Evolutionary conservation across 1,139 yeast species (phyloP).

Genomic region (Geotrichum cucujoidarum): DNA sequence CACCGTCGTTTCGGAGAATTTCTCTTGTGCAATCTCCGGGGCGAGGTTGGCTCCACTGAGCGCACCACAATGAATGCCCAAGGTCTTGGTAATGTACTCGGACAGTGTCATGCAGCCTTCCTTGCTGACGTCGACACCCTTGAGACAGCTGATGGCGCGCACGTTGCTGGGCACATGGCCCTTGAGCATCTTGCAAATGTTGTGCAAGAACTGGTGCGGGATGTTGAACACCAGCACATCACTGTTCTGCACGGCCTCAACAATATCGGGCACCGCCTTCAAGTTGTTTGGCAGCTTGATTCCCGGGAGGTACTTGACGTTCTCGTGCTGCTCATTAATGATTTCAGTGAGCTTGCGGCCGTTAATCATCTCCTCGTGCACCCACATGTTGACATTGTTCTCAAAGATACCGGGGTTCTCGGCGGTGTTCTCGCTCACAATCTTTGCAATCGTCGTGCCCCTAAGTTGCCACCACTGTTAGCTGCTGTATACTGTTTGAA

Average conservation of each 20-base stretch:
- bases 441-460: conserved; percentile 92
- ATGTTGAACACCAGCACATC: conserved; percentile 84
- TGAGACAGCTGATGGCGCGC: conserved; percentile 87
- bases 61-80: conserved; percentile 89
- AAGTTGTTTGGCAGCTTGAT: conserved; percentile 75
- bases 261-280: conserved; percentile 77
- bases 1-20: conserved; percentile 93
- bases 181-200: conserved; percentile 65
- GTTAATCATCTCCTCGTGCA: conserved; percentile 63
- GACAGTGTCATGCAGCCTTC: conserved; percentile 78
- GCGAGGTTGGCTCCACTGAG: conserved; percentile 94
- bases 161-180: conserved; percentile 65
- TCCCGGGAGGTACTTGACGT: conserved; percentile 77
- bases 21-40: conserved; percentile 86
- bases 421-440: conserved; percentile 77
- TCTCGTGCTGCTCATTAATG: conserved; percentile 80
- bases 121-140: conserved; percentile 80
- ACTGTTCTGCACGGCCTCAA: conserved; percentile 65
- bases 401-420: conserved; percentile 66
- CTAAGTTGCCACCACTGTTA: too few relatives aligned
- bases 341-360: conserved; percentile 76
- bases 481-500: too few relatives aligned
- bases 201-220: conserved; percentile 71
- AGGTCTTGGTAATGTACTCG: conserved; percentile 63
- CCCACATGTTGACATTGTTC: conserved; percentile 86